Conservation (phyloP, 108 stramenopile species). For the Cyclotella kingstonii region DNA sequence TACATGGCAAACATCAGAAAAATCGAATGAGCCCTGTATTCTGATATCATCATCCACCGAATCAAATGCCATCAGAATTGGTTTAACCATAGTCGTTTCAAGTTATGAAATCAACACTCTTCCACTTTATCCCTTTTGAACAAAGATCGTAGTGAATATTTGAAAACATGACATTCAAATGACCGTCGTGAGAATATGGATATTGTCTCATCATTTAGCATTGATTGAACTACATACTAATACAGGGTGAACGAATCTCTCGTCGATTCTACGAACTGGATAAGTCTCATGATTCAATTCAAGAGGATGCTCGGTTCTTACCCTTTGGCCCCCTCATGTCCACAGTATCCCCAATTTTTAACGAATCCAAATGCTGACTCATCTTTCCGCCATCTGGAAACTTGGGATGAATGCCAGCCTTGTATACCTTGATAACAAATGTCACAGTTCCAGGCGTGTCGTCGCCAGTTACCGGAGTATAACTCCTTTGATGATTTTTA, state of each 20-base stretch:
- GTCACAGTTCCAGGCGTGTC: constrained; percentile 79
- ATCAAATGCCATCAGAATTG: constrained; percentile 15
- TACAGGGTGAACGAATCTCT: not conserved
- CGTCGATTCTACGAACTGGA: not conserved
- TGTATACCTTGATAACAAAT: constrained; percentile 95
- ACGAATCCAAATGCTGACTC: constrained; percentile 92
- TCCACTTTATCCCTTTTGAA: constrained; percentile 19
- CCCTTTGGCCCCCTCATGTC: constrained; percentile 86
- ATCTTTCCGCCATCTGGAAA: constrained; percentile 97
- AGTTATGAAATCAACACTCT: not conserved
- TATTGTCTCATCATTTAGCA: constrained; percentile 19
- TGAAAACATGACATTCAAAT: constrained; percentile 15
- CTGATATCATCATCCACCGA: not conserved
- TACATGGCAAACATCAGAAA: not conserved
- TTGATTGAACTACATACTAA: not conserved
- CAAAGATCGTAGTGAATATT: constrained; percentile 3
- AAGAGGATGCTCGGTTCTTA: constrained; percentile 2
- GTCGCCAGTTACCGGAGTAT: constrained; percentile 89
- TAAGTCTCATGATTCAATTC: too few species aligned
- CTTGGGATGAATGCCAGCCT: constrained; percentile 82
- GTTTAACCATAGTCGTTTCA: constrained; percentile 32
- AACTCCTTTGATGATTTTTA: constrained; percentile 65
- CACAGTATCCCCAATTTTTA: constrained; percentile 88
- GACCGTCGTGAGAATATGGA: constrained; percentile 43
- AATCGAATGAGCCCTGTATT: not conserved